phyloP scores from a whole-genome alignment of 257 asterid genomes.

The Dorcoceras hygrometricum region DNA sequence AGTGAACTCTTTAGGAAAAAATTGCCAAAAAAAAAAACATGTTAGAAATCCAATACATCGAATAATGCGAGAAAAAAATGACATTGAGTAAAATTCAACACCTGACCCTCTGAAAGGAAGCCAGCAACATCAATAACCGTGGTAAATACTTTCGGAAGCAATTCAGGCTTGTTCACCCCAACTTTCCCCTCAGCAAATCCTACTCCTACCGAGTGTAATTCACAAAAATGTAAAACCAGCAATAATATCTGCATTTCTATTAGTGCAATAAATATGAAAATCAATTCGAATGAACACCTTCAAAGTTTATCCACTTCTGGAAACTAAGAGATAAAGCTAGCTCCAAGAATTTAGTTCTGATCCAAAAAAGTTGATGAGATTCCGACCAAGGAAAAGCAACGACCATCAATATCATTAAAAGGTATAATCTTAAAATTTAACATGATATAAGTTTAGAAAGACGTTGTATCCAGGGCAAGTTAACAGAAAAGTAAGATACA shows the following conservation, averaged over 20 bases:
- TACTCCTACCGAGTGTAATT: conserved; percentile 42
- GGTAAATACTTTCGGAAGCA: conserved; percentile 73
- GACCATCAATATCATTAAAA: too few species aligned
- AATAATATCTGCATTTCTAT: background rate
- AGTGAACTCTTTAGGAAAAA: background rate
- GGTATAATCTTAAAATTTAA: too few species aligned
- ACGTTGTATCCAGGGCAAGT: too few species aligned
- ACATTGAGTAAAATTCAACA: conserved; percentile 26
- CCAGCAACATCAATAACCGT: conserved; percentile 92
- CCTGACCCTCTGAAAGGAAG: conserved; percentile 97
- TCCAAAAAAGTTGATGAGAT: background rate
- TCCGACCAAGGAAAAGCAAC: background rate
- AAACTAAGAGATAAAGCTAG: too few species aligned
- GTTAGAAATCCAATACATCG: too few species aligned
- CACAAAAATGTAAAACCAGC: background rate
- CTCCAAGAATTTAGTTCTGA: too few species aligned
- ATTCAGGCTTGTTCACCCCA: conserved; percentile 91
- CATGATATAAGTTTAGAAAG: too few species aligned
- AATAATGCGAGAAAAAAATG: background rate
- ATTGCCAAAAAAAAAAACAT: background rate
- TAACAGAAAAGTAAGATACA: background rate
- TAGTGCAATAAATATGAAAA: too few species aligned
- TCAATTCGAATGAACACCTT: too few species aligned
- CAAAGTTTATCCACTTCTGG: too few species aligned
- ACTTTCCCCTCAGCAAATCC: conserved; percentile 68